Evolutionary conservation across 1,139 yeast genomes (phyloP), one percentile per base, ranked within the genome.

Genomic region (Saccharomyces uvarum): DNA sequence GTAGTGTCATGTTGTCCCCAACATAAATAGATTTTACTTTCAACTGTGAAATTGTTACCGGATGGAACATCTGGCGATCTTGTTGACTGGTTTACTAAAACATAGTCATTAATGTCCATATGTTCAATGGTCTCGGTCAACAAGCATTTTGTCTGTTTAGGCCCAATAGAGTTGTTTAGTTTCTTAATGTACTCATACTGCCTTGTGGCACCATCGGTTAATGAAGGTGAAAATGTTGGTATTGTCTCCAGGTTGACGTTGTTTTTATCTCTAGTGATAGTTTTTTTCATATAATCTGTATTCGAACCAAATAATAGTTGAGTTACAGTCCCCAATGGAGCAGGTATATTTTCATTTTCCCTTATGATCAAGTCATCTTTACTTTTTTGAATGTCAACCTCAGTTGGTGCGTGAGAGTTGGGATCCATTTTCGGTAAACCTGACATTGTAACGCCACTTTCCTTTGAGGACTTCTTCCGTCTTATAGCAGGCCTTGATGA

Each of bases 11-110:
- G 78, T 2, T 78, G 77, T 1, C 81, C 95, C 99, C 99, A 95
- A 47, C 83, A 79, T 14, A 91, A 67, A 59, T 77, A 82, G 13
- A 81, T 73, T 55, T 81, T 79, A 0, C 97, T 86, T 54, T 81
- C 79, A 7, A 91, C 86, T 53, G 82, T 77, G 70, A 95, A 95
- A 1, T 88, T 78, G 62, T 79, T 81, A 4, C 99, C 99, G 55
- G 90, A 86, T 1, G 99, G 99, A 8, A 95, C 98, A 72, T 93
- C 98, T 0, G 98, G 99, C 0, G 97, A 87, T 26, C 77, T 77
- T 0, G 96, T 87, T 0, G 78, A 69, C 62, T 87, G 91, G 44
- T 81, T 78, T 2, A 88, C 84, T 41, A 79, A 73, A 47, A 86
- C 78, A 57, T 72, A 75, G 32, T 77, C 73, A 11, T 83, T 79